Evolutionary conservation across 1,284 basidiomycete genomes (phyloP).

Genomic region (Phlebopus sp.): DNA sequence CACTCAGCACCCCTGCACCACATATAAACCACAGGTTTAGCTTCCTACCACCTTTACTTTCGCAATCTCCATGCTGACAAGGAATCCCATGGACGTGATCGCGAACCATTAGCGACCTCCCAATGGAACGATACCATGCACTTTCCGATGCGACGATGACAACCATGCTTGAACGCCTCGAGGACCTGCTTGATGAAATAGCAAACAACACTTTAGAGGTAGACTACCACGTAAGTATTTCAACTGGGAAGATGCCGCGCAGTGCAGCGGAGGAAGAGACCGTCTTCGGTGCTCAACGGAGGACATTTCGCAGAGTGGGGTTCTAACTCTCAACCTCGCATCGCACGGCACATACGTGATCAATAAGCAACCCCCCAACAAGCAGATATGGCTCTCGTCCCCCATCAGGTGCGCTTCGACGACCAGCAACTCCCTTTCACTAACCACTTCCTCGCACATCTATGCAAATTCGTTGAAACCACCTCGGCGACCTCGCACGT

Average conservation of each 20-base stretch:
- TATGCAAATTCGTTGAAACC: neutral
- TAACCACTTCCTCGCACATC: slow-evolving; percentile 8
- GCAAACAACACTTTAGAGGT: slow-evolving; percentile 73
- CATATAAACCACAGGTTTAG: slow-evolving; percentile 46
- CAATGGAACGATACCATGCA: slow-evolving; percentile 70
- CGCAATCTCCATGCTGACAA: neutral
- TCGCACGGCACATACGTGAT: slow-evolving; percentile 94
- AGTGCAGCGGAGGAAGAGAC: slow-evolving; percentile 11
- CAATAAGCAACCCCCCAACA: slow-evolving; percentile 99
- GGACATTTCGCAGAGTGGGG: slow-evolving; percentile 63
- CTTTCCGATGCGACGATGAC: slow-evolving; percentile 86
- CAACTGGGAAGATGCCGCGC: neutral
- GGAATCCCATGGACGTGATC: neutral
- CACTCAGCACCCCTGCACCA: slow-evolving; percentile 46
- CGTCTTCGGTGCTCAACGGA: slow-evolving; percentile 10
- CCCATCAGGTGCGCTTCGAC: slow-evolving; percentile 62
- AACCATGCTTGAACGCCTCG: slow-evolving; percentile 74
- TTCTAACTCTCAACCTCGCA: slow-evolving; percentile 84
- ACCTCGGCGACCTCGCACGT: slow-evolving; percentile 2
- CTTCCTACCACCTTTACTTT: neutral
- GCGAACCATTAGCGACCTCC: slow-evolving; percentile 46
- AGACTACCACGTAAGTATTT: slow-evolving; percentile 83
- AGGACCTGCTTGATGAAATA: slow-evolving; percentile 68
- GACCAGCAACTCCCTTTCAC: neutral
- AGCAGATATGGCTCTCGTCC: slow-evolving; percentile 98